Conservation (phyloP, 768 basidiomycete genomes). For the Leucosporidium yakuticum region DNA sequence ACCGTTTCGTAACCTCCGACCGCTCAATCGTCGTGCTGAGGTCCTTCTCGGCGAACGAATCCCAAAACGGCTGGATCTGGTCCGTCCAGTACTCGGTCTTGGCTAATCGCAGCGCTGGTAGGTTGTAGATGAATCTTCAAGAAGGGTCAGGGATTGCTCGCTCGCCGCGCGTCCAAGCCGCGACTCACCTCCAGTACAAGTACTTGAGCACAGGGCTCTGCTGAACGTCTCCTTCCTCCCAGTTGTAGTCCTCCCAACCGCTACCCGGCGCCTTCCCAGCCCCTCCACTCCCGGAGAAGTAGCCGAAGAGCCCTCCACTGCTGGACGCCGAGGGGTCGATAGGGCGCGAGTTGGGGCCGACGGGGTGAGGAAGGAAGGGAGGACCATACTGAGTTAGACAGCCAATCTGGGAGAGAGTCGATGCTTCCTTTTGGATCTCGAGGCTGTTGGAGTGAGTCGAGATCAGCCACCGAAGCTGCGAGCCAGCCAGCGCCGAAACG, state of each 20-base stretch:
- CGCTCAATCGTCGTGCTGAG: conserved; percentile 26
- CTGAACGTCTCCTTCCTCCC: neutral
- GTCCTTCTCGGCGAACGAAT: conserved; percentile 31
- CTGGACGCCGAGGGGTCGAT: neutral
- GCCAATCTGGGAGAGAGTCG: conserved; percentile 25
- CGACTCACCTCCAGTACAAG: conserved; percentile 25
- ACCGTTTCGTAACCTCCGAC: conserved; percentile 31
- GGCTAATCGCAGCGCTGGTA: conserved; percentile 18
- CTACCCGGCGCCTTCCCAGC: neutral
- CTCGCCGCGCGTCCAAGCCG: too few species aligned
- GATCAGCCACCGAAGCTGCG: too few species aligned
- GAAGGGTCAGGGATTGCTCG: neutral
- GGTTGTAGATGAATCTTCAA: conserved; percentile 24
- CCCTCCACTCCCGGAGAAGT: neutral
- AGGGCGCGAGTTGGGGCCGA: conserved; percentile 31
- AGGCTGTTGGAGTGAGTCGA: conserved; percentile 4
- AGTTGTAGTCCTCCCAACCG: conserved; percentile 14
- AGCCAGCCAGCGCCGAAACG: neutral
- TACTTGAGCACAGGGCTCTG: conserved; percentile 22
- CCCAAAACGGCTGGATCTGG: conserved; percentile 28
- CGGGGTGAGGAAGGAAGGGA: conserved; percentile 23
- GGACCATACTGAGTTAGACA: conserved; percentile 22
- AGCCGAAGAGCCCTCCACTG: conserved; percentile 2
- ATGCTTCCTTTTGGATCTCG: conserved; percentile 29
- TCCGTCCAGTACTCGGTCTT: conserved; percentile 27